Conservation (phyloP, 768 basidiomycete genomes). For the Suillus tomentosus region DNA sequence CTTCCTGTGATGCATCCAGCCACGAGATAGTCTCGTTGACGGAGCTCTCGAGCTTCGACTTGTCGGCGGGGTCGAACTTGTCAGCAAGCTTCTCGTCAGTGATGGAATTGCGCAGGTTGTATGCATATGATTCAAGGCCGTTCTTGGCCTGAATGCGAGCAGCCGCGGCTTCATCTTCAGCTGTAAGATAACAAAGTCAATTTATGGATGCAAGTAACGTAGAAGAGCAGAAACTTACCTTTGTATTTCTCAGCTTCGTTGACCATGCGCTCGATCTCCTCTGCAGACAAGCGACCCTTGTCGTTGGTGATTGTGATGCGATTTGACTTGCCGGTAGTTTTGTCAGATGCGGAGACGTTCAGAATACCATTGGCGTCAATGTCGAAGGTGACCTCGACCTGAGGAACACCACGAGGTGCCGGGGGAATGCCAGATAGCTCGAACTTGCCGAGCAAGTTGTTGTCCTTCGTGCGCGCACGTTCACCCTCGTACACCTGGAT, state of each 20-base stretch:
- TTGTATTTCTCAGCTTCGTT: constrained; percentile 92
- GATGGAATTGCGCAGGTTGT: constrained; percentile 92
- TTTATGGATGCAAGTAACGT: neutral
- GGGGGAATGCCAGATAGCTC: constrained; percentile 96
- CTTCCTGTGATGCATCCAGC: constrained; percentile 88
- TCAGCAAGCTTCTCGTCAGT: constrained; percentile 81
- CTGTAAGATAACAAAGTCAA: constrained; percentile 35
- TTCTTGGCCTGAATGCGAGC: constrained; percentile 88
- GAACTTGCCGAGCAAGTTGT: constrained; percentile 98
- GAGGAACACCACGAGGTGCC: constrained; percentile 96
- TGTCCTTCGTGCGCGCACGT: constrained; percentile 97
- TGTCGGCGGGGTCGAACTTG: constrained; percentile 88
- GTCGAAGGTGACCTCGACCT: constrained; percentile 97
- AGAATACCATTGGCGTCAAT: constrained; percentile 96
- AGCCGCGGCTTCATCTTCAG: constrained; percentile 86
- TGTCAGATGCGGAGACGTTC: constrained; percentile 94
- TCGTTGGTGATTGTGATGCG: constrained; percentile 95
- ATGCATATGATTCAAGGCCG: constrained; percentile 89
- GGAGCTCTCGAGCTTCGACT: constrained; percentile 76
- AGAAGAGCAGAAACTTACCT: constrained; percentile 41
- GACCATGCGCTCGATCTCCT: constrained; percentile 99
- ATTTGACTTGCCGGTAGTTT: constrained; percentile 95
- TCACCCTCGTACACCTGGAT: constrained; percentile 99
- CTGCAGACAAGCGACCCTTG: constrained; percentile 95
- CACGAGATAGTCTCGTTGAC: constrained; percentile 84